phyloP scores from a whole-genome alignment of 2,329 filamentous ascomycete genomes.

The Achaetomium macrosporum region DNA sequence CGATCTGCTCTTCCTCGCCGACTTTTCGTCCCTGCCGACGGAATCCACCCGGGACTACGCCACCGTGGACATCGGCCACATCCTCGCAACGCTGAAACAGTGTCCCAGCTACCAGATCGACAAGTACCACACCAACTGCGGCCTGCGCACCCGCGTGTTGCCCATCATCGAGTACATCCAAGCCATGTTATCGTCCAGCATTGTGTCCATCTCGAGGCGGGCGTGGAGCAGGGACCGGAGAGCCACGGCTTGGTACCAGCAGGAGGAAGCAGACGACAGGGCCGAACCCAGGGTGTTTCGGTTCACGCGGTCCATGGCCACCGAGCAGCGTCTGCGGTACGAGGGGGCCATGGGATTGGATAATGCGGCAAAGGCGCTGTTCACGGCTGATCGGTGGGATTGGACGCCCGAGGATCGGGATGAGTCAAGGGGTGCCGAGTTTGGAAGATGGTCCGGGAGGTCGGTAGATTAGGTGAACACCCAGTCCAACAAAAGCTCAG shows the following conservation, averaged over 20 bases:
- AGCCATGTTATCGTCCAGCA: conserved; percentile 45
- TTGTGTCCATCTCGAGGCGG: conserved; percentile 38
- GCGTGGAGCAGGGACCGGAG: conserved; percentile 42
- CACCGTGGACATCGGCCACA: conserved; percentile 53
- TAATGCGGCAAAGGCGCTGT: conserved; percentile 46
- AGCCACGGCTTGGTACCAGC: conserved; percentile 23
- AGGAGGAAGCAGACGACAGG: conserved; percentile 1
- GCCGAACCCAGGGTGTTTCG: conserved; percentile 32
- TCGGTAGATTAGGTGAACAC: background rate
- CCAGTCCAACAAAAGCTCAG: too few species aligned
- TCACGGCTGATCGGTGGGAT: conserved; percentile 53
- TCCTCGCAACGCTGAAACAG: conserved; percentile 58
- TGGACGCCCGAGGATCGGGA: conserved; percentile 49
- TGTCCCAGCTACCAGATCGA: conserved; percentile 70
- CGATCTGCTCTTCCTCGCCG: conserved; percentile 53
- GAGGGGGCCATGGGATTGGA: conserved; percentile 46
- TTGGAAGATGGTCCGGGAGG: background rate
- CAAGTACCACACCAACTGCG: conserved; percentile 67
- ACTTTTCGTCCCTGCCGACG: conserved; percentile 39
- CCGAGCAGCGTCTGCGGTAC: conserved; percentile 45
- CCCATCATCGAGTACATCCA: conserved; percentile 62
- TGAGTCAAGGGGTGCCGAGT: conserved; percentile 3
- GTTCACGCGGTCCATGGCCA: conserved; percentile 46
- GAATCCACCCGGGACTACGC: conserved; percentile 37
- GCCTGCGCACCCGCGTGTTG: conserved; percentile 58